Conservation (phyloP, 164 flowering plant species). For the Tetracentron sinense region DNA sequence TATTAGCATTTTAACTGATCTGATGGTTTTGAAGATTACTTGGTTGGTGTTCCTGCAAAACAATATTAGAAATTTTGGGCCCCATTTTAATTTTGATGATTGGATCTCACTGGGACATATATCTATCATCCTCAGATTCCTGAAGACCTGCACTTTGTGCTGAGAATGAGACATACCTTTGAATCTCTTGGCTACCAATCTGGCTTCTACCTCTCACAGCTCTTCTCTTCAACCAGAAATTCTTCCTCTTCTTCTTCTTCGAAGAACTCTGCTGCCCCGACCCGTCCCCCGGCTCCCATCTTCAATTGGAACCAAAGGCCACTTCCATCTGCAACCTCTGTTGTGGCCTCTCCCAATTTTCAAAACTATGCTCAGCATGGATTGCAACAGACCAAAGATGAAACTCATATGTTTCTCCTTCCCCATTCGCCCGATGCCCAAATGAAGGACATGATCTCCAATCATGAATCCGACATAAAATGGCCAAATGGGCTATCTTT, state of each 20-base stretch:
- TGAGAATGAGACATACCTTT: slow-evolving; percentile 97
- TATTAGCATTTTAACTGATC: neutral
- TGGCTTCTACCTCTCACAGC: slow-evolving; percentile 89
- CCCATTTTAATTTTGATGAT: slow-evolving; percentile 1
- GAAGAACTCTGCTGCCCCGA: slow-evolving; percentile 49
- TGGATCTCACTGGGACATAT: slow-evolving; percentile 1
- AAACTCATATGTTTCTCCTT: slow-evolving; percentile 69
- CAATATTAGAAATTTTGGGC: neutral
- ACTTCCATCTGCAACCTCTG: slow-evolving; percentile 38
- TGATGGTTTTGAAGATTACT: neutral
- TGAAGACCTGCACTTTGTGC: slow-evolving; percentile 95
- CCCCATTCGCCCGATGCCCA: slow-evolving; percentile 63
- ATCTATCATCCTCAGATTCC: slow-evolving; percentile 54
- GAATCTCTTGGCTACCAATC: slow-evolving; percentile 97
- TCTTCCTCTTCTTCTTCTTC: slow-evolving; percentile 42
- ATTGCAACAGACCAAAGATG: slow-evolving; percentile 61
- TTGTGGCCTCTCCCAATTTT: slow-evolving; percentile 47
- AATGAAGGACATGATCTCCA: slow-evolving; percentile 72
- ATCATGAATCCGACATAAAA: slow-evolving; percentile 77
- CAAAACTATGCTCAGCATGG: slow-evolving; percentile 48
- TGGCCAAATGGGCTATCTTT: slow-evolving; percentile 96
- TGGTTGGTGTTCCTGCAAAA: neutral
- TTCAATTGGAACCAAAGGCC: slow-evolving; percentile 88
- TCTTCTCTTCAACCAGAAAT: slow-evolving; percentile 72
- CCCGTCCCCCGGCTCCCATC: slow-evolving; percentile 58